phyloP scores from a whole-genome alignment of 192 early-diverging fungal species.

The Dimargaris xerosporica region DNA sequence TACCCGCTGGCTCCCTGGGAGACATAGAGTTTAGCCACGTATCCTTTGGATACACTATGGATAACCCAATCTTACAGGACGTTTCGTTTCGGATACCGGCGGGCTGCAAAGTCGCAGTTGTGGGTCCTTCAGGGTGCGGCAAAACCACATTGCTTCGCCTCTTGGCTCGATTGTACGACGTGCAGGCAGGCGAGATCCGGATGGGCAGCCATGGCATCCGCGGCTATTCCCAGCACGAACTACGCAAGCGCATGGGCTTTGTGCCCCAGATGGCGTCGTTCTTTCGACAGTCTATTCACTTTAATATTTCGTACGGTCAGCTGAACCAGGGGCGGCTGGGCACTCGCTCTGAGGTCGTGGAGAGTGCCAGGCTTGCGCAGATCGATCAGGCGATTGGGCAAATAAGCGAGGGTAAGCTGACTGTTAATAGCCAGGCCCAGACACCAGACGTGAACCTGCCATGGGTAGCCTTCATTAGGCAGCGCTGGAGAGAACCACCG shows the following conservation, averaged over 20 bases:
- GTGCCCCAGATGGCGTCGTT: conserved; percentile 76
- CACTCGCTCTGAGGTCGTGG: too few species aligned
- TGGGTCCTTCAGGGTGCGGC: conserved; percentile 39
- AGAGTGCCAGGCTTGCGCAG: too few species aligned
- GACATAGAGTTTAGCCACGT: conserved; percentile 46
- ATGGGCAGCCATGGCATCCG: conserved; percentile 49
- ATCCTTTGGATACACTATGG: conserved; percentile 41
- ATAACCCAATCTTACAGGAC: conserved; percentile 27
- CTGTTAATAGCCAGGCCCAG: too few species aligned
- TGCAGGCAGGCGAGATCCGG: conserved; percentile 29
- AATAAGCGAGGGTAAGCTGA: too few species aligned
- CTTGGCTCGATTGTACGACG: conserved; percentile 47
- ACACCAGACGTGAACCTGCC: too few species aligned
- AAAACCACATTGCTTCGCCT: conserved; percentile 27
- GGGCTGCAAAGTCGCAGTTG: conserved; percentile 44
- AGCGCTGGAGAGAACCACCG: too few species aligned
- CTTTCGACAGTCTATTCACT: conserved; percentile 83
- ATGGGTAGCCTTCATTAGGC: too few species aligned
- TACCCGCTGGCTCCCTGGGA: conserved; percentile 14
- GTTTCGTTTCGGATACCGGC: conserved; percentile 36
- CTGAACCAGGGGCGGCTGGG: conserved; percentile 11
- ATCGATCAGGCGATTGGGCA: too few species aligned
- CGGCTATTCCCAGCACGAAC: conserved; percentile 29
- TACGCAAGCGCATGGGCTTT: conserved; percentile 40
- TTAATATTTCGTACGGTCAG: conserved; percentile 91